Conservation (phyloP, 1,284 basidiomycete species). For the Cutaneotrichosporon cutaneum region DNA sequence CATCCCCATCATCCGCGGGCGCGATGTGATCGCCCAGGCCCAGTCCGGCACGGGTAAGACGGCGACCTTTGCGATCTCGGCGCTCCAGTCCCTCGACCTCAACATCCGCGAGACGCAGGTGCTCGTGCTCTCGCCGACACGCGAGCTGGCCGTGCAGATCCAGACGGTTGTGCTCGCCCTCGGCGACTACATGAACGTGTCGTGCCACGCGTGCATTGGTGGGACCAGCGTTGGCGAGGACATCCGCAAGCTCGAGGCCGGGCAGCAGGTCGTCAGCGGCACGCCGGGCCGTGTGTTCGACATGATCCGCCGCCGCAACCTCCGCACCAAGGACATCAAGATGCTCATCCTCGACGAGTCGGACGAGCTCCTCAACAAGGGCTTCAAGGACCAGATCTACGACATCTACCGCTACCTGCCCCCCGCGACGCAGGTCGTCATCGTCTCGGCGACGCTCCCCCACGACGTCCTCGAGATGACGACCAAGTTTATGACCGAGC, state of each 20-base stretch:
- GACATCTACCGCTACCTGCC: slow-evolving; percentile 98
- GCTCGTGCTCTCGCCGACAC: slow-evolving; percentile 89
- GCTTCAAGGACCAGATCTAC: slow-evolving; percentile 99
- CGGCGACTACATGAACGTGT: slow-evolving; percentile 99
- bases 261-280: slow-evolving; percentile 95
- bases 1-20: slow-evolving; percentile 87
- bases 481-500: slow-evolving; percentile 99
- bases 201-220: slow-evolving; percentile 98
- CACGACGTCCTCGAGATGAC: slow-evolving; percentile 99
- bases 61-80: slow-evolving; percentile 93
- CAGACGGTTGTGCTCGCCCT: slow-evolving; percentile 97
- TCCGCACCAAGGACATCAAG: slow-evolving; percentile 98
- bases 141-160: slow-evolving; percentile 95
- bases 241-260: slow-evolving; percentile 96
- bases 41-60: slow-evolving; percentile 99
- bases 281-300: slow-evolving; percentile 99
- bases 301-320: slow-evolving; percentile 93
- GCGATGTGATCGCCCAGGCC: slow-evolving; percentile 97
- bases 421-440: slow-evolving; percentile 95
- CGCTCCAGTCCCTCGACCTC: slow-evolving; percentile 91
- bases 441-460: slow-evolving; percentile 92
- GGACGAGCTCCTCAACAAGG: slow-evolving; percentile 95
- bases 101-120: slow-evolving; percentile 95
- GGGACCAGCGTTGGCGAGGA: slow-evolving; percentile 98
- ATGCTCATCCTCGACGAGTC: slow-evolving; percentile 99